phyloP scores from a whole-genome alignment of 441 rosid genomes.

The Cnidoscolus chayamansa region DNA sequence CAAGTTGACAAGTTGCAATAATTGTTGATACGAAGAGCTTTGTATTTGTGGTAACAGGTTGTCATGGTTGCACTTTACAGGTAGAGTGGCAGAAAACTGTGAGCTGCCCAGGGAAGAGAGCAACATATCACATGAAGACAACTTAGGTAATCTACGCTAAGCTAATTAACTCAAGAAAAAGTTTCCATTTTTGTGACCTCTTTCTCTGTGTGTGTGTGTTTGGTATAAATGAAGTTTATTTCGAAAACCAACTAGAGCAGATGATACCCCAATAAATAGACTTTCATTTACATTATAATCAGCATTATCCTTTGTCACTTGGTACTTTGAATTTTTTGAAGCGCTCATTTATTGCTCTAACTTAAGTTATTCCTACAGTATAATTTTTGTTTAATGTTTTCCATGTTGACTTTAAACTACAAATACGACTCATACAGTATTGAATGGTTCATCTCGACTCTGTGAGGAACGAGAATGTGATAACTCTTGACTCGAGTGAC shows the following conservation, averaged over 20 bases:
- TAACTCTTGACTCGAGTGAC: background rate
- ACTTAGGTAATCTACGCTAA: slow-evolving; percentile 26
- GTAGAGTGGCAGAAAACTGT: slow-evolving; percentile 23
- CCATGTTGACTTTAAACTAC: background rate
- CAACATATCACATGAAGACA: slow-evolving; percentile 27
- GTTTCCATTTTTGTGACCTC: background rate
- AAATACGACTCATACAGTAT: background rate
- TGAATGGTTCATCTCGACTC: background rate
- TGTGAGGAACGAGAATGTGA: background rate
- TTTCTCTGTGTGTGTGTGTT: background rate
- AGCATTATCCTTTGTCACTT: background rate
- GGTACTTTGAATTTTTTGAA: background rate
- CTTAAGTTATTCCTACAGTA: background rate
- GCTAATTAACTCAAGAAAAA: slow-evolving; percentile 8
- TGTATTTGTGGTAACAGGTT: slow-evolving; percentile 1
- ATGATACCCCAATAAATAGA: background rate
- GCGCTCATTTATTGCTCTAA: background rate
- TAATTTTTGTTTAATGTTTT: background rate
- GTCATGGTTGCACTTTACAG: slow-evolving; percentile 22
- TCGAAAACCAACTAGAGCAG: background rate
- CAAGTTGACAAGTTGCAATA: background rate
- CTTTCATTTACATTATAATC: background rate
- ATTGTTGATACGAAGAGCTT: too few relatives aligned
- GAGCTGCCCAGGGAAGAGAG: slow-evolving; percentile 28
- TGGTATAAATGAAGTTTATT: background rate